These are phyloP conservation scores for Annulohypoxylon truncatum DNA, from an alignment of 2,329 filamentous ascomycete genomes.

Conservation along the genomic window DNA sequence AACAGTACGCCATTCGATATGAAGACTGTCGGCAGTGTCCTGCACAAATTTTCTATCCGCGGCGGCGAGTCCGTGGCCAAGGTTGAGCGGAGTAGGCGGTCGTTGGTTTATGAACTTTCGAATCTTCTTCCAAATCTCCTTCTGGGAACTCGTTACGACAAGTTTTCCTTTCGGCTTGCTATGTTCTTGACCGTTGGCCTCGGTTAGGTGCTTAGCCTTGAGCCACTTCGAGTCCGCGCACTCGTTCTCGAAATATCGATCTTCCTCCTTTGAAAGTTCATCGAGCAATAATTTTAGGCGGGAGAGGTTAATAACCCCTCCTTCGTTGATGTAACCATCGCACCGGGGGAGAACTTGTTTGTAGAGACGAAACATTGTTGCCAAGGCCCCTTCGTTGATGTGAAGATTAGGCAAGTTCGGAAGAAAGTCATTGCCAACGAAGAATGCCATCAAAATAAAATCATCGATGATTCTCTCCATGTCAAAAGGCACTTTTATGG, in stretches of 20 bases:
- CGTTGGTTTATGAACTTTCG: conserved; percentile 84
- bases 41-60: conserved; percentile 94
- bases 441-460: conserved; percentile 99
- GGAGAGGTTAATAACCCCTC: conserved; percentile 88
- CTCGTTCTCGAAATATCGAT: conserved; percentile 92
- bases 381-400: conserved; percentile 97
- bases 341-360: conserved; percentile 88
- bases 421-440: conserved; percentile 98
- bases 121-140: conserved; percentile 82
- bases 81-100: conserved; percentile 73
- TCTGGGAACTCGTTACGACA: conserved; percentile 82
- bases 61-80: conserved; percentile 78
- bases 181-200: conserved; percentile 73
- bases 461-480: conserved; percentile 98
- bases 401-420: conserved; percentile 95
- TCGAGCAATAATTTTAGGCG: conserved; percentile 82
- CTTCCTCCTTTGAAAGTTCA: conserved; percentile 88
- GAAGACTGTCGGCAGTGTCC: conserved; percentile 76
- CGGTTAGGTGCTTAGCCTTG: conserved; percentile 82
- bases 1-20: conserved; percentile 68
- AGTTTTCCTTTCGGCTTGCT: conserved; percentile 69
- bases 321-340: conserved; percentile 96
- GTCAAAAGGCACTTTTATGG: conserved; percentile 83
- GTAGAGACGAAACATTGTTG: conserved; percentile 97
- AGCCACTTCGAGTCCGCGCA: conserved; percentile 92